Base-by-base conservation (phyloP, 1,284 basidiomycete genomes). In the Ustilago curta region DNA sequence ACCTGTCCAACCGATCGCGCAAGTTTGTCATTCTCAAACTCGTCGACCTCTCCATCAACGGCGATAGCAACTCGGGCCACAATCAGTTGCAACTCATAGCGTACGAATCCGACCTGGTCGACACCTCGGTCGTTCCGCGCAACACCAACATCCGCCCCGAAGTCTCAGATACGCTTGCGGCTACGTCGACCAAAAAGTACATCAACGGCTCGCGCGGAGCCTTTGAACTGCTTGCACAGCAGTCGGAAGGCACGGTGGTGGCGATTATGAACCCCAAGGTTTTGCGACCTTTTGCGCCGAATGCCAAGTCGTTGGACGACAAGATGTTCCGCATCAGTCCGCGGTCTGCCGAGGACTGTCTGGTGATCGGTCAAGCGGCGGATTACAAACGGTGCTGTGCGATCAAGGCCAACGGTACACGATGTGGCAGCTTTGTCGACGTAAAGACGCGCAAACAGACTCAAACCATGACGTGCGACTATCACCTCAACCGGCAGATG, bases 271-370 rank as follows among this genome's bases (percentile, higher is more conserved):
- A 96, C 81, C 95, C 96, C 0, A 89, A 89, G 64, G 89, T 98
- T 40, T 87, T 96, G 59, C 93, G 92, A 78, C 93, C 94, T 14
- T 90, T 91, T 70, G 51, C 44, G 37, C 14, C 14, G 27, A 59
- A 61, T 14, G 14, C 31, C 12, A 37, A 40, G 1, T 23, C 42
- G 5, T 3, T 19, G 8, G 60, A 75, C 40, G 52, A 89, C 43
- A 94, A 95, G 75, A 90, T 95, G 25, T 89, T 98, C 7, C 93
- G 93, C 0, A 85, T 99, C 51, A 95, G 93, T 0, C 96, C 96
- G 0, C 90, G 91, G 50, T 92, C 91, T 0, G 91, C 90, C 0
- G 89, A 90, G 3, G 91, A 92, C 3, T 91, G 97, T 49, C 88
- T 90, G n/a, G 87, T 93, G 37, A 90, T 99, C 53, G 96, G 96